Evolutionary conservation across 257 asterid species (phyloP).

Genomic region (Sherardia arvensis): DNA sequence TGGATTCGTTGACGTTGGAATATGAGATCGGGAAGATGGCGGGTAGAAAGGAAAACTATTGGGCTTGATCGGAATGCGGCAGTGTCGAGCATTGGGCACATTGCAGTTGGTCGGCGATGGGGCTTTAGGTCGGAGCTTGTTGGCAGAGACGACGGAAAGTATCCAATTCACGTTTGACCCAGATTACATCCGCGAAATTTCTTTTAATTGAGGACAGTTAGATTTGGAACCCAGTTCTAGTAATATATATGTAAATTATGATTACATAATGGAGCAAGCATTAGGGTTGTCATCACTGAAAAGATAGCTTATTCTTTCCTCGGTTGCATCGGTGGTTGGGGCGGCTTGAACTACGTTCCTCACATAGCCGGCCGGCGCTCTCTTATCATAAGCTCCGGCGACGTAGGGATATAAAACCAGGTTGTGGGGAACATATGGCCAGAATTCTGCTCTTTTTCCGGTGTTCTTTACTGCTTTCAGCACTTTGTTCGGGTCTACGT

Average conservation of each 20-base stretch:
- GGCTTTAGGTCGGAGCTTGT: no score
- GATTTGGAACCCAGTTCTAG: no score
- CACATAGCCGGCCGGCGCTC: slow-evolving; percentile 76
- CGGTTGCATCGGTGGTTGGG: slow-evolving; percentile 40
- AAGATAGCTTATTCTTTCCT: slow-evolving; percentile 44
- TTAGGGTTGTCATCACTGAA: slow-evolving; percentile 86
- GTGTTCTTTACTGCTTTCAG: slow-evolving; percentile 58
- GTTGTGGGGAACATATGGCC: slow-evolving; percentile 82
- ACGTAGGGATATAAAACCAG: slow-evolving; percentile 57
- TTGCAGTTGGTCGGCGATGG: no score
- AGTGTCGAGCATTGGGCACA: no score
- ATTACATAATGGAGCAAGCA: slow-evolving; percentile 44
- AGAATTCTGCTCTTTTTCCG: slow-evolving; percentile 75
- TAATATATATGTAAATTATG: no score
- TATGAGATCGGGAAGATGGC: no score
- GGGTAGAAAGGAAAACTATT: no score
- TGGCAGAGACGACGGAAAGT: no score
- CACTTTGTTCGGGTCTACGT: slow-evolving; percentile 57
- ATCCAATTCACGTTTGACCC: no score
- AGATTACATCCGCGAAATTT: no score
- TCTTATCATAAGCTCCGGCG: slow-evolving; percentile 59
- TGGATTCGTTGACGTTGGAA: no score
- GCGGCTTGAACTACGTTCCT: slow-evolving; percentile 38
- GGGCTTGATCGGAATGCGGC: no score
- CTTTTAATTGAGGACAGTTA: background rate